Percentiles rank a stretch among this genome's conserved stretches.
phyloP scores from a whole-genome alignment of 306 rosid genomes.

The Cucumis melo region DNA sequence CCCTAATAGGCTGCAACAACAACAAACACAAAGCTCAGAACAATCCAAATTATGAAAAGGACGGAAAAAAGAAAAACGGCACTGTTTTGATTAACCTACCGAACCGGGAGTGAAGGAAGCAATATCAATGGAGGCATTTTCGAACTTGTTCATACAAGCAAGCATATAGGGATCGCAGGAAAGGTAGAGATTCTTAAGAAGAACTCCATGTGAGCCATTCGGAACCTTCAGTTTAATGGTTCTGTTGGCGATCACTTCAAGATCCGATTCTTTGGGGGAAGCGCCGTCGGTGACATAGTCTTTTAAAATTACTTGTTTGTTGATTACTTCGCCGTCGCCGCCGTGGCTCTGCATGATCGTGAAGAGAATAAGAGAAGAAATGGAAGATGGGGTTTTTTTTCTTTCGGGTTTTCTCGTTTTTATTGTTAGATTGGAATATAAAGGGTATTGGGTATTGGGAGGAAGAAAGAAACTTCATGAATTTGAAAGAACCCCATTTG shows the following conservation, averaged over 20 bases:
- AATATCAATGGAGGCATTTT: background rate
- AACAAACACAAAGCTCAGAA: background rate
- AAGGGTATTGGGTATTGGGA: no score
- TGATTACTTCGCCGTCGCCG: slow-evolving; percentile 5
- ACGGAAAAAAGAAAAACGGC: background rate
- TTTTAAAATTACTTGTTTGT: slow-evolving; percentile 28
- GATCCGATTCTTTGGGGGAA: slow-evolving; percentile 26
- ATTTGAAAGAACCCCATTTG: no score
- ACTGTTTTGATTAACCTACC: slow-evolving; percentile 4
- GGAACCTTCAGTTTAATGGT: slow-evolving; percentile 22
- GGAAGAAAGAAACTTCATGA: no score
- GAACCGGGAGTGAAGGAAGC: slow-evolving; percentile 25
- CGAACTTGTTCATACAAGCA: slow-evolving; percentile 10
- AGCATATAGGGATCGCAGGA: slow-evolving; percentile 63
- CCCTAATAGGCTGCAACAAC: slow-evolving; percentile 15
- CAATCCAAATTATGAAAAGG: background rate
- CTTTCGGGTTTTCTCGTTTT: no score
- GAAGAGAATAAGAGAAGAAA: no score
- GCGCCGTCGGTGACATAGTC: slow-evolving; percentile 21
- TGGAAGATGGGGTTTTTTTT: no score
- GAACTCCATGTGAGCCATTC: slow-evolving; percentile 19
- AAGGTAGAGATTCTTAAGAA: slow-evolving; percentile 48
- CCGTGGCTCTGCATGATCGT: background rate
- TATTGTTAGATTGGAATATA: no score
- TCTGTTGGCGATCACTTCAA: slow-evolving; percentile 12